Evolutionary conservation across 177 flowering plant species (phyloP).

Genomic region (Vitis hybrid): DNA sequence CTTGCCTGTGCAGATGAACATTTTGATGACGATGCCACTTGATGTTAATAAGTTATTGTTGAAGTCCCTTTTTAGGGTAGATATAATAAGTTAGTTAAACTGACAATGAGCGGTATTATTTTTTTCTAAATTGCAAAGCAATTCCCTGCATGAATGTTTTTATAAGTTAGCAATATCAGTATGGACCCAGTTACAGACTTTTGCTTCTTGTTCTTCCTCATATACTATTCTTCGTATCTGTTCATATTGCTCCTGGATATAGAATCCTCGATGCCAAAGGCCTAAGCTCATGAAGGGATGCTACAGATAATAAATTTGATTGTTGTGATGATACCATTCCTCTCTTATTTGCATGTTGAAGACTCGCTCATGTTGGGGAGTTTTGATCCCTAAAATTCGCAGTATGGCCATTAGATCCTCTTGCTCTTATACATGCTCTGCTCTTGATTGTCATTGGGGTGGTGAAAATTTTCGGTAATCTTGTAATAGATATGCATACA

Average conservation of each 20-base stretch:
- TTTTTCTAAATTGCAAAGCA: background rate
- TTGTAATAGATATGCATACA: slow-evolving; percentile 66
- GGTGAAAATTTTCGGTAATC: slow-evolving; percentile 25
- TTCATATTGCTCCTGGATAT: no score
- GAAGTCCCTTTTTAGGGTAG: background rate
- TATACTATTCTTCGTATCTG: no score
- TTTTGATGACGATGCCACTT: background rate
- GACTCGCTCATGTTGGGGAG: no score
- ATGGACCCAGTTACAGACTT: no score
- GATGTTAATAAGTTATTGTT: background rate
- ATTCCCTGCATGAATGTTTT: background rate
- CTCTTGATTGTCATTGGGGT: background rate
- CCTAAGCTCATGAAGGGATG: no score
- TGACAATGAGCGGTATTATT: background rate
- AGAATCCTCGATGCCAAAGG: no score
- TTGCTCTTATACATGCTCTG: background rate
- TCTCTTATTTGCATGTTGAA: no score
- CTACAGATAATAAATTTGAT: no score
- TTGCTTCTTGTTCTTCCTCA: no score
- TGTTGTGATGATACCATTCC: no score
- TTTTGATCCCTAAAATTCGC: background rate
- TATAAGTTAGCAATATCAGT: no score
- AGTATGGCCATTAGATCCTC: background rate
- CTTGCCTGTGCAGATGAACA: slow-evolving; percentile 6
- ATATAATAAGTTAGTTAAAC: background rate